Conservation (phyloP, 192 early-diverging fungal genomes). For the Backusella tarrabulga region DNA sequence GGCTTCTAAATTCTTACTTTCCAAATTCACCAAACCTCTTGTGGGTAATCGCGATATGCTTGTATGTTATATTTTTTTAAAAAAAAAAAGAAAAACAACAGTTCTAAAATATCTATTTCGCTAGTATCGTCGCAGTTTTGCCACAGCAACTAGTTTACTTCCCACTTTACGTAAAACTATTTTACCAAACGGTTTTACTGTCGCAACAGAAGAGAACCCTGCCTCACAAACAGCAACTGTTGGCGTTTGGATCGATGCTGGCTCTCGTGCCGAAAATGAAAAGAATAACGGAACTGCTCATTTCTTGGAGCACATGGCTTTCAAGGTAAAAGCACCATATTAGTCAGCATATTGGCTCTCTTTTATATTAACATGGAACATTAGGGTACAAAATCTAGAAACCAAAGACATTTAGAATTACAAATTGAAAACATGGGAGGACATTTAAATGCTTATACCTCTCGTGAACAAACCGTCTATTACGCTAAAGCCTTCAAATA, state of each 20-base stretch:
- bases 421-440: slow-evolving; percentile 98
- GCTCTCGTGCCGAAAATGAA: slow-evolving; percentile 77
- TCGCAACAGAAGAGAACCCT: slow-evolving; percentile 83
- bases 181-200: slow-evolving; percentile 77
- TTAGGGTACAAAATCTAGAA: slow-evolving; percentile 83
- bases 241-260: slow-evolving; percentile 89
- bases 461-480: slow-evolving; percentile 98
- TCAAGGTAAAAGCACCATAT: slow-evolving; percentile 71
- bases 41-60: neutral
- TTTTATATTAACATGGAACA: neutral
- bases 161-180: slow-evolving; percentile 64
- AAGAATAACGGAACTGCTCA: slow-evolving; percentile 89
- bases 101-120: neutral
- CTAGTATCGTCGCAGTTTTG: slow-evolving; percentile 52
- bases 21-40: slow-evolving; percentile 6
- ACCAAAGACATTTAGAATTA: slow-evolving; percentile 89
- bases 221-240: slow-evolving; percentile 83
- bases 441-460: slow-evolving; percentile 98
- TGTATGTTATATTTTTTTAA: neutral
- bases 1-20: slow-evolving; percentile 7
- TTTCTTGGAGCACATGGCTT: slow-evolving; percentile 99
- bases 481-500: slow-evolving; percentile 92
- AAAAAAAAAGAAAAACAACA: neutral
- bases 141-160: slow-evolving; percentile 41
- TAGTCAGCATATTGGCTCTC: neutral